A percentile compares a stretch with the other conserved stretches of the same genome.
Evolutionary conservation across 225 moss, liverwort and hornwort species (phyloP).

Genomic region (Antitrichia curtipendula): DNA sequence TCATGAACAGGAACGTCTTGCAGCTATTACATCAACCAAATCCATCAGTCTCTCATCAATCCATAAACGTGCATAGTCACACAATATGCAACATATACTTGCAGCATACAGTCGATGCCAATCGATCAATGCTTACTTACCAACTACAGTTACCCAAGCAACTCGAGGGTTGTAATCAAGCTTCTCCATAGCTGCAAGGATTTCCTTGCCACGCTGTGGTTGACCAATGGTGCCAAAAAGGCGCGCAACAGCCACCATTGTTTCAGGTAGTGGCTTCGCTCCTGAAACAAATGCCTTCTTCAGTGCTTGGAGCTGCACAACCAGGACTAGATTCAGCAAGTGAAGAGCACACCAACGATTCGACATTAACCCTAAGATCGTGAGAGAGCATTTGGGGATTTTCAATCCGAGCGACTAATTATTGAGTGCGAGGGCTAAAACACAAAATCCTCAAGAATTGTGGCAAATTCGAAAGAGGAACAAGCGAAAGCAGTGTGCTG

Average conservation of each 20-base stretch:
- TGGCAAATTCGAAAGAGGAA: not conserved
- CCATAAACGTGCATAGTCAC: not conserved
- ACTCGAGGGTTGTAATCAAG: conserved; percentile 56
- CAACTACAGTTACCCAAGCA: conserved; percentile 80
- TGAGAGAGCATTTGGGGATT: not conserved
- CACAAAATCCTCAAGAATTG: not conserved
- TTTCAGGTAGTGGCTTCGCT: conserved; percentile 80
- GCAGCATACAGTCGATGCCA: not conserved
- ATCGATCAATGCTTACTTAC: conserved; percentile 22
- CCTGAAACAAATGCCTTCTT: conserved; percentile 57
- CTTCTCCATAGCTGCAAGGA: conserved; percentile 89
- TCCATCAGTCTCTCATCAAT: not conserved
- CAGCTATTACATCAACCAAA: not conserved
- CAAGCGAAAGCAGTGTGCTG: not conserved
- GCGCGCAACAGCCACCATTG: conserved; percentile 72
- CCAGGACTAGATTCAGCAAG: not conserved
- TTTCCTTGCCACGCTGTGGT: conserved; percentile 61
- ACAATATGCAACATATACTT: not conserved
- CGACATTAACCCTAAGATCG: not conserved
- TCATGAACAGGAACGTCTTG: not conserved
- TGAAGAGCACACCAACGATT: not conserved
- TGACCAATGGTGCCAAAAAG: conserved; percentile 63
- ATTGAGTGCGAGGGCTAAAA: not conserved
- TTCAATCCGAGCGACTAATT: not conserved
- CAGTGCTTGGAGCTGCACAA: conserved; percentile 66